Base-by-base conservation (phyloP, 2,329 filamentous ascomycete genomes). In the Alternaria brassicicola region DNA sequence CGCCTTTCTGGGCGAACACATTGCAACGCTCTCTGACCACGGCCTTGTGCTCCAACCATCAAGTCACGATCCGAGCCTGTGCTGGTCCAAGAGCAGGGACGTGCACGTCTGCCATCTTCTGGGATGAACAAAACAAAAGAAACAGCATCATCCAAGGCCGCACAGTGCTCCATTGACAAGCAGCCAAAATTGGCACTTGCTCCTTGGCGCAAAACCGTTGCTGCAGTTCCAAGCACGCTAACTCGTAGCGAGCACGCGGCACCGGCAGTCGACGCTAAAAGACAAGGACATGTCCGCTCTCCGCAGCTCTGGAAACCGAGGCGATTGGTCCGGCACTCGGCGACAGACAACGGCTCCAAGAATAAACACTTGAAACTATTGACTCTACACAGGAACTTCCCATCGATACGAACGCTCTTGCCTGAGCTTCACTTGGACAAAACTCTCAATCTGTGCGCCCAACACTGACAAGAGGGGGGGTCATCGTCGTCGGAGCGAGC, bases 171-270 rank as follows among this genome's bases (percentile, higher is more conserved):
- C 43, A 30, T 19, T 51, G 35, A 30, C 39, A 45, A 45, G 28
- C 50, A n/a, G n/a, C 50, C 50, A 31, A 52, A 28, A 36, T 43
- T 33, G 26, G 19, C 28, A 33, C 38, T 10, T 21, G 23, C 28
- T 28, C 17, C 31, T 38, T 39, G 47, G 39, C 47, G 15, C 28
- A 28, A 45, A 35, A 35, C 53, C 39, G 53, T 56, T 56, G 47
- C 47, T 52, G 39, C 47, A 52, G 52, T 35, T 39, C 31, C 48
- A 38, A 42, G 23, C 30, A n/a, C 21, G 19, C 1, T 31, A 55
- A 49, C 43, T n/a, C 26, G 28, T 38, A 38, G 43, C 30, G 38
- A 56, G 25, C 53, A 19, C 53, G 53, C 53, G 53, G 53, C 47
- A 56, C 47, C 53, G 53, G 53, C 47, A 52, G 6, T 35, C 19